Conservation (phyloP, 1,284 basidiomycete genomes). For the Fomitopsis schrenkii region DNA sequence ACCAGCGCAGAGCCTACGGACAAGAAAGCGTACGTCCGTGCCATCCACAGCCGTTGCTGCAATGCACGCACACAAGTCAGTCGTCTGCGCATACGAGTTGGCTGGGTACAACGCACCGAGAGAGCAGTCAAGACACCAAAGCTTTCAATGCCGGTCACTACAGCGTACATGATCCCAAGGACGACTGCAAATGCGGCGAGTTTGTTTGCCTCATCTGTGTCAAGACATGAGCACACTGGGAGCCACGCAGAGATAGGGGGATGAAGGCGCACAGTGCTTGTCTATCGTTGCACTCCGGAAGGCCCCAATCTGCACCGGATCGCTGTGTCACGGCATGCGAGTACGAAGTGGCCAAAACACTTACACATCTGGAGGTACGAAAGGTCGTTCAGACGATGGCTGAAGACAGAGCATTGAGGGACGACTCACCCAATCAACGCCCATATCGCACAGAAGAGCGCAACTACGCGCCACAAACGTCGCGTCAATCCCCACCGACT, state of each 20-base stretch:
- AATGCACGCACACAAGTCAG: slow-evolving; percentile 2
- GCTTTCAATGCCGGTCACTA: slow-evolving; percentile 49
- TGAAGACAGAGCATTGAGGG: neutral
- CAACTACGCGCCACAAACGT: slow-evolving; percentile 29
- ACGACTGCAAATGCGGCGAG: slow-evolving; percentile 59
- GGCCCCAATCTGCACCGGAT: slow-evolving; percentile 44
- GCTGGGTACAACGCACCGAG: slow-evolving; percentile 40
- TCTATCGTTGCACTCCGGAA: slow-evolving; percentile 53
- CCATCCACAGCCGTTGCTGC: slow-evolving; percentile 48
- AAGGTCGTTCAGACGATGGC: neutral
- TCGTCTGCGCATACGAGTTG: neutral
- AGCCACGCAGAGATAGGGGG: neutral
- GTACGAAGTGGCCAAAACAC: slow-evolving; percentile 18
- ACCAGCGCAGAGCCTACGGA: slow-evolving; percentile 49
- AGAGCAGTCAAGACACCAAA: slow-evolving; percentile 52
- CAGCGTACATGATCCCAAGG: slow-evolving; percentile 52
- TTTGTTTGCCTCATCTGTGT: slow-evolving; percentile 40
- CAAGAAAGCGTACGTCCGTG: slow-evolving; percentile 53
- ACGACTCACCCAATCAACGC: slow-evolving; percentile 48
- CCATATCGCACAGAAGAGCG: slow-evolving; percentile 51
- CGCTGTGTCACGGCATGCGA: neutral
- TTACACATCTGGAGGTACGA: slow-evolving; percentile 42
- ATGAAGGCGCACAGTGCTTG: slow-evolving; percentile 37
- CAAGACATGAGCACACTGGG: neutral
- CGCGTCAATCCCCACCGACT: neutral